Base-by-base conservation (phyloP, 2,329 filamentous ascomycete genomes). In the Fusarium decemcellulare region DNA sequence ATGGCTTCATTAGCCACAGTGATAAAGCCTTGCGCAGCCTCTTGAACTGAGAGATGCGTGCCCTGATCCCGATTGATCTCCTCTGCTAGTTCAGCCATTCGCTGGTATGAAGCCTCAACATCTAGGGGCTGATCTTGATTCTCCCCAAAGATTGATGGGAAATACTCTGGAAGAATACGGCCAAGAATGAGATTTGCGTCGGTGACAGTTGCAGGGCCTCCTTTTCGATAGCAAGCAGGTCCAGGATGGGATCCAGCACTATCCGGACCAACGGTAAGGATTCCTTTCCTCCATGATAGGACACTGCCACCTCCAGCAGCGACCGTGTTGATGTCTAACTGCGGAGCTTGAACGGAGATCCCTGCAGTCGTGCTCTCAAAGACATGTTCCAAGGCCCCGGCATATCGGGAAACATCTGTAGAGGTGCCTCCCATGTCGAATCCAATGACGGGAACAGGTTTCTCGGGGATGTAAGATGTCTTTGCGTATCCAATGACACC, bases 261-360 rank as follows among this genome's bases (percentile, higher is more conserved):
- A 6, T 52, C 51, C 5, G 91, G 91, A 0, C 91, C 91, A 10
- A 92, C 90, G 1, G 90, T 86, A 59, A 93, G 91, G 0, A 93
- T 81, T 0, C 91, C 91, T 63, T 93, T 93, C 51, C 85, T 85
- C 79, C 88, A 92, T 73, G 90, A 90, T 2, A 93, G 80, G 18
- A 83, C 81, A n/a, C 79, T 82, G 7, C 83, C 83, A 43, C 83
- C 83, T 8, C 82, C 81, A 15, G 81, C 81, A 1, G 82, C 82
- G 2, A 93, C 91, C 1, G 91, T 93, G 74, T 92, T 92, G 78
- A 93, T 93, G 72, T 93, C 91, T 3, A 93, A 83, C 73, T 92
- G 90, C 1, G 91, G 91, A 3, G 87, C 89, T 66, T 92, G 90
- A 30, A 93, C 91, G 3, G 90, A 90, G 3, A 92, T 87, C 18